These are phyloP conservation scores for Westerdykella sp. DNA, from an alignment of 2,329 filamentous ascomycete species.

Conservation along the genomic window DNA sequence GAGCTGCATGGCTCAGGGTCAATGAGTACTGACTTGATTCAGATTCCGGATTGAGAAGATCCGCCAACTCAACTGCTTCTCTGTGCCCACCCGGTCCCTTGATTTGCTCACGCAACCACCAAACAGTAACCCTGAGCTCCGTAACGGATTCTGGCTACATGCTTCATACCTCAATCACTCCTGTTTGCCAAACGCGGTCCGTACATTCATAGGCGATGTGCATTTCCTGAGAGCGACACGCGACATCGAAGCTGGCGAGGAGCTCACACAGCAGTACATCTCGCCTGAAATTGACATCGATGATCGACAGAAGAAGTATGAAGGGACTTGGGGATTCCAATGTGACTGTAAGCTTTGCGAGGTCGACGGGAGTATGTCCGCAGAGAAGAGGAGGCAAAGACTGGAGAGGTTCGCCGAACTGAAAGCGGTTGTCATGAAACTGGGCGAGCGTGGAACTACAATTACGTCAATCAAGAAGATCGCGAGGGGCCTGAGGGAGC, in stretches of 20 bases:
- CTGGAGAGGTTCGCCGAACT: conserved; percentile 14
- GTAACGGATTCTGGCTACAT: conserved; percentile 38
- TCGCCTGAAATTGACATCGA: conserved; percentile 16
- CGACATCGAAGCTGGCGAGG: conserved; percentile 18
- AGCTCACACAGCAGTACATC: conserved; percentile 20
- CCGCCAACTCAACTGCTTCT: conserved; percentile 43
- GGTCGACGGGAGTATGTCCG: conserved; percentile 6
- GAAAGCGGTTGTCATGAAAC: conserved; percentile 13
- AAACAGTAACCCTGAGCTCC: conserved; percentile 10
- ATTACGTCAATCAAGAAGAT: conserved; percentile 20
- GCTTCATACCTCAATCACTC: conserved; percentile 42
- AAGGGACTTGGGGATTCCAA: conserved; percentile 16
- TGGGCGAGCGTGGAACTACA: conserved; percentile 10
- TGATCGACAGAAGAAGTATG: conserved; percentile 12
- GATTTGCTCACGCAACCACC: conserved; percentile 11
- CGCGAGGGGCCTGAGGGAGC: conserved; percentile 9
- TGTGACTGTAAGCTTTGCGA: conserved; percentile 17
- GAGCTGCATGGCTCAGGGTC: background rate
- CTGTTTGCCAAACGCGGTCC: conserved; percentile 35
- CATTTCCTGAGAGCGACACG: conserved; percentile 38
- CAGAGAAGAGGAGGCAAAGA: conserved; percentile 6
- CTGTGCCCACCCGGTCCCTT: conserved; percentile 21
- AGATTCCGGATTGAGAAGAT: conserved; percentile 43
- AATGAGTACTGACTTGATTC: background rate
- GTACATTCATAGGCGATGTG: conserved; percentile 37